Evolutionary conservation across 177 flowering plant genomes (phyloP), one percentile per base, ranked within the genome.

Genomic region (Vitis hybrid): DNA sequence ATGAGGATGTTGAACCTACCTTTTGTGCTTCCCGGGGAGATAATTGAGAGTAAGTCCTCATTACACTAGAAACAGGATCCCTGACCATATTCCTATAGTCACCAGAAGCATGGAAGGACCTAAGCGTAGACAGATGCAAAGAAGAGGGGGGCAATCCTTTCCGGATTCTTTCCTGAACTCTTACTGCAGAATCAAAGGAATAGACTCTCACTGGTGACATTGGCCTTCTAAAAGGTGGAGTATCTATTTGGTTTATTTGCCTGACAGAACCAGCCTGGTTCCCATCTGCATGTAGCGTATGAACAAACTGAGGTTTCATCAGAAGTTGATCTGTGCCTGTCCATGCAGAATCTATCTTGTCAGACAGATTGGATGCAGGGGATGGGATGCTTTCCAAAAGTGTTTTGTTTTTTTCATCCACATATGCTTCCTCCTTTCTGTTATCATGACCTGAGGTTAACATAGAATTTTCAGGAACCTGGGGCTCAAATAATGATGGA

Each of bases 321-420:
- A 72, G 53, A 71, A 59, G 77, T 56, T 74, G 84, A 48, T 79
- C 84, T 12, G 81, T 78, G 51, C 99, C 99, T 1, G 89, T 87
- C 99, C 99, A 92, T 29, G 90, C 97, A 64, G 86, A 90, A 75
- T 96, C 99, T 65, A 96, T 96, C 79, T 84, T 82, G 66, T 94
- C 96, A 13, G 99, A 92, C 45, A 94, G 85, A 73, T 72, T 79
- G 3, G 96, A 84, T 11, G 69, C 84, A 62, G 86, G 76, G 50
- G 89, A 83, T 0, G 81, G 78, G 33, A 72, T 55, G 48, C 66
- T 76, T 62, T 80, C 87, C 57, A 52, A 72, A 33, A 76, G 67
- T 64, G 73, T 65, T 19, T 58, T 71, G 29, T 70, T 76, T 66
- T 86, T 86, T 62, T 71, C 73, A 64, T 79, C 83, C 15, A 50